Conservation (phyloP, 495 filamentous ascomycete genomes). For the Hypoxylon subgilvum region DNA sequence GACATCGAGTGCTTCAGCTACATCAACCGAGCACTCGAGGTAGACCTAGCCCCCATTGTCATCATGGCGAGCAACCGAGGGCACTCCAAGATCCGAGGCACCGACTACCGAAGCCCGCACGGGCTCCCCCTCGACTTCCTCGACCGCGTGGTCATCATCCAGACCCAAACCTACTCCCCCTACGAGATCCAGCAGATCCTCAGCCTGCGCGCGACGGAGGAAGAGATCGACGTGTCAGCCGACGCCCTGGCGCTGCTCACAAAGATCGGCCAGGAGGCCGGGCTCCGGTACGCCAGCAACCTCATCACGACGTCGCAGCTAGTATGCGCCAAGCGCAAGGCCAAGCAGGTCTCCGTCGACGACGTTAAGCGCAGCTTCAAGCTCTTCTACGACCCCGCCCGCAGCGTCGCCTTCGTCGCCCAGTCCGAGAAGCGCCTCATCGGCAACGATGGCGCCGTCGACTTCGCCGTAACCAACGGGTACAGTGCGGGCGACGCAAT, state of each 20-base stretch:
- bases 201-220: constrained; percentile 87
- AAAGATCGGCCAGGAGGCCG: constrained; percentile 92
- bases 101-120: constrained; percentile 88
- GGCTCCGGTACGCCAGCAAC: constrained; percentile 91
- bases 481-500: constrained; percentile 69
- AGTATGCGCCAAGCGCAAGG: constrained; percentile 76
- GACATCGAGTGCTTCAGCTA: constrained; percentile 99
- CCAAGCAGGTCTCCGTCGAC: constrained; percentile 76
- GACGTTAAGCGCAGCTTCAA: constrained; percentile 93
- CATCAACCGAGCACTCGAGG: constrained; percentile 95
- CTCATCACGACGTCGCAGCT: constrained; percentile 92
- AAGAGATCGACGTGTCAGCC: constrained; percentile 87
- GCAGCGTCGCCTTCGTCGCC: constrained; percentile 88
- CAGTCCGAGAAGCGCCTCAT: constrained; percentile 94
- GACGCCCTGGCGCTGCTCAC: constrained; percentile 90
- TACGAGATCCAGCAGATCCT: constrained; percentile 93
- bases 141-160: constrained; percentile 94
- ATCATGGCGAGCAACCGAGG: constrained; percentile 99
- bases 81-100: constrained; percentile 89
- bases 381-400: constrained; percentile 86
- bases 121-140: constrained; percentile 95
- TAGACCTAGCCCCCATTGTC: constrained; percentile 92
- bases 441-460: constrained; percentile 80
- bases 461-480: constrained; percentile 68
- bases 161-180: constrained; percentile 83